phyloP scores from a whole-genome alignment of 148 eudicot species.

The Bassia scoparia region DNA sequence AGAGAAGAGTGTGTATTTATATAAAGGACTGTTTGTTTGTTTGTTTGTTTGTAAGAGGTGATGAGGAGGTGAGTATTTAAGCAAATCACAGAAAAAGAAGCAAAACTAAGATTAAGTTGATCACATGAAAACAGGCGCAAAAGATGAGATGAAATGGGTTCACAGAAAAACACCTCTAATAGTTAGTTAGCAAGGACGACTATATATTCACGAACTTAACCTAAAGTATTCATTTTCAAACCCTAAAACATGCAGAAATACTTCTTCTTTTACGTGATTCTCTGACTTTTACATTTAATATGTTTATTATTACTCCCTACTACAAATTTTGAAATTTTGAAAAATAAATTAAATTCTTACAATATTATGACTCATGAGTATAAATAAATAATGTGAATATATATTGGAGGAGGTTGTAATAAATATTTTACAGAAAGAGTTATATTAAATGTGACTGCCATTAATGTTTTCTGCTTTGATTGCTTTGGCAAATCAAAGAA shows the following conservation, averaged over 20 bases:
- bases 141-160: conserved; percentile 21
- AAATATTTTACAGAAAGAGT: conserved; percentile 10
- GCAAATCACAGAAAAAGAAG: conserved; percentile 45
- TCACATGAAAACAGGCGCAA: conserved; percentile 39
- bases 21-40: conserved; percentile 14
- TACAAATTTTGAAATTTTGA: neutral
- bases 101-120: neutral
- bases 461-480: conserved; percentile 12
- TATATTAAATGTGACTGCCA: conserved; percentile 24
- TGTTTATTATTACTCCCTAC: neutral
- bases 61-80: conserved; percentile 27
- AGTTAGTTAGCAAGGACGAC: neutral
- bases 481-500: conserved; percentile 7
- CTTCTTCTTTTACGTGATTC: conserved; percentile 30
- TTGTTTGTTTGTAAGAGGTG: no score
- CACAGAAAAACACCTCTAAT: conserved; percentile 33
- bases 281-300: conserved; percentile 32
- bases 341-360: neutral
- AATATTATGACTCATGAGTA: neutral
- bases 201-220: conserved; percentile 13
- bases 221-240: conserved; percentile 11
- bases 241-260: neutral
- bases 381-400: neutral
- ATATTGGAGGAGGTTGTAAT: conserved; percentile 13
- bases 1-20: conserved; percentile 7